A percentile compares a stretch with the other conserved stretches of the same genome.
Conservation (phyloP, 2,329 filamentous ascomycete species). For the Phialophora verrucosa region DNA sequence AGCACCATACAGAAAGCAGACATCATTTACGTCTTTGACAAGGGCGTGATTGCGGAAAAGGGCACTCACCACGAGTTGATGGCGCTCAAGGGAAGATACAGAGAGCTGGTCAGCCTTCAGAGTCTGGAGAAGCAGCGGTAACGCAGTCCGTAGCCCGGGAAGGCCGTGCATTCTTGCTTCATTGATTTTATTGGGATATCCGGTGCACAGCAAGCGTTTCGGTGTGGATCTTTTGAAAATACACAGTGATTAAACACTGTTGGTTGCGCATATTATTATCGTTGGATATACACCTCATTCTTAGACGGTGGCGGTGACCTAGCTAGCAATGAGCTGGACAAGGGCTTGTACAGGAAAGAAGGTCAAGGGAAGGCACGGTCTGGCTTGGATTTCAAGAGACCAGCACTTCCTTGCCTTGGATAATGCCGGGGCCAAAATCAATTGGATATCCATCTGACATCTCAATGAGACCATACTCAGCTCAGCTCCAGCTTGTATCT, state of each 20-base stretch:
- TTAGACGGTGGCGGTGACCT: neutral
- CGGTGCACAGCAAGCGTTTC: neutral
- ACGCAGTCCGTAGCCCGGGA: neutral
- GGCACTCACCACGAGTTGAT: constrained; percentile 79
- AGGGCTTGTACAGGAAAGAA: neutral
- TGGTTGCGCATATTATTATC: neutral
- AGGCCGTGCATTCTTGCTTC: constrained; percentile 6
- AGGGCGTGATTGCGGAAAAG: constrained; percentile 81
- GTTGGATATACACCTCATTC: neutral
- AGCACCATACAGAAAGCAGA: constrained; percentile 95
- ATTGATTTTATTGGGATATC: constrained; percentile 1
- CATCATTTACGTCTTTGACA: constrained; percentile 94
- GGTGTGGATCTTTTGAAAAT: neutral
- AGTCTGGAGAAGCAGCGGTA: constrained; percentile 66
- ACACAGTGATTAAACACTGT: neutral
- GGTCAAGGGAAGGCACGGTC: neutral
- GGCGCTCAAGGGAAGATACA: constrained; percentile 66
- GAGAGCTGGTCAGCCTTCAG: constrained; percentile 79
- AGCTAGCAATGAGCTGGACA: neutral
- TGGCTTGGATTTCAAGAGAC: neutral
- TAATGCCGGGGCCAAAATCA: neutral
- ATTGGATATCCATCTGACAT: neutral
- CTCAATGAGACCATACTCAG: neutral
- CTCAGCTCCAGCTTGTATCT: neutral
- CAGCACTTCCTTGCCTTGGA: neutral